Evolutionary conservation across 2,329 filamentous ascomycete species (phyloP).

Genomic region (Aspergillus sp.): DNA sequence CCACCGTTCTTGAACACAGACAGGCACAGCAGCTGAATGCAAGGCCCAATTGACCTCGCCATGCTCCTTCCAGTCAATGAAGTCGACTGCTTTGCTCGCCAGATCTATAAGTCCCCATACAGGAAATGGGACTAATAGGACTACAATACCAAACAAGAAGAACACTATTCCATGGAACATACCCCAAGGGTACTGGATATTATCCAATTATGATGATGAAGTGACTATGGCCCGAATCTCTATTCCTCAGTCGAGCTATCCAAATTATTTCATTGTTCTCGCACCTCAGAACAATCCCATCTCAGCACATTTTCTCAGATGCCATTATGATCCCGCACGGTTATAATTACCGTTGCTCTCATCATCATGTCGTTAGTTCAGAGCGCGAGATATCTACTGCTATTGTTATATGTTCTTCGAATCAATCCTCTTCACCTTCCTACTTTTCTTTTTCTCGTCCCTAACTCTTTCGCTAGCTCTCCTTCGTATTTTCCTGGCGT

Average conservation of each 20-base stretch:
- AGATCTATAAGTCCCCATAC: too few relatives aligned
- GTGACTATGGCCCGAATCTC: neutral
- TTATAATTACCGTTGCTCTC: neutral
- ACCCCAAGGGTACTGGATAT: neutral
- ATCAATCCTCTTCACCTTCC: neutral
- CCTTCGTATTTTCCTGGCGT: neutral
- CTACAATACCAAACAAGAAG: too few relatives aligned
- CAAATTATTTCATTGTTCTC: neutral
- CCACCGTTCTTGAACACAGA: too few relatives aligned
- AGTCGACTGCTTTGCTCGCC: too few relatives aligned
- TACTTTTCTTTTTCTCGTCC: neutral
- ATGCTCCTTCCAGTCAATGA: neutral
- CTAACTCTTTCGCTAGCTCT: neutral
- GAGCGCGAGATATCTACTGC: neutral
- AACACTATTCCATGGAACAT: too few relatives aligned
- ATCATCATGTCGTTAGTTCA: conserved; percentile 3
- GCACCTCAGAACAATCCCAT: neutral
- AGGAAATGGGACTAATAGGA: too few relatives aligned
- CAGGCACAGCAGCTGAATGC: neutral
- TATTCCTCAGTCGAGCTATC: neutral
- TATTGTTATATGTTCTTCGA: neutral
- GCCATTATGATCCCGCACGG: neutral
- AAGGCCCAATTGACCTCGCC: neutral
- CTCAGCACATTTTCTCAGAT: neutral
- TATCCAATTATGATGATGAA: neutral